Evolutionary conservation across 139 green algal species (phyloP), one percentile per base, ranked within the genome.

Genomic region (Mesotaenium endlicherianum): DNA sequence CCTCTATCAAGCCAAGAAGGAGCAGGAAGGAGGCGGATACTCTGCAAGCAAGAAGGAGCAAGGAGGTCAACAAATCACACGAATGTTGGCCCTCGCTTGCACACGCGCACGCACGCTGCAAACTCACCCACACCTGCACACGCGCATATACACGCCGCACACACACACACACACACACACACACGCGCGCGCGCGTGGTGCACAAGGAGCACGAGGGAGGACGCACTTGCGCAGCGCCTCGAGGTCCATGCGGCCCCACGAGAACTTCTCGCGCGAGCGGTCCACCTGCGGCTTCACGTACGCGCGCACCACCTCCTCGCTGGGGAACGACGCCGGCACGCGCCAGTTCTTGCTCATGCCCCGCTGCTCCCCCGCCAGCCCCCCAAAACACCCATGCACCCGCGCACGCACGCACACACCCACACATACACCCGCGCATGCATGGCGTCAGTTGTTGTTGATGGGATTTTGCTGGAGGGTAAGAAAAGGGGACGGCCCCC

Each of bases 211-310:
- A 64, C 3, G 36, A 14, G 30, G 2, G 20, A 67, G 31, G 36
- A 16, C 31, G 20, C 34, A 82, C 76, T 67, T n/a, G 42, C 43
- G 57, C 49, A 88, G 70, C 2, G 60, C 31, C 1, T 81, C 34
- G 30, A 86, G 34, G 83, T 88, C 83, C 2, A 76, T 75, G 5
- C 55, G 55, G 14, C n/a, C 53, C 83, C 83, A 88, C 34, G 80
- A 42, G 67, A 69, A 80, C 4, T 5, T 6, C 4, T 70, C 76
- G 2, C 8, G 31, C 26, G 72, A 84, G 16, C 31, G 45, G 41
- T 91, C 87, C 36, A 89, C 83, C 17, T 64, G 39, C 1, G 87
- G 87, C 16, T 53, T 40, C n/a, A 38, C 31, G 68, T 86, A 90
- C 5, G 82, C 87, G 2, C 31, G 31, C 34, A 83, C 6, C 20